phyloP scores from a whole-genome alignment of 495 filamentous ascomycete species.

The Neurospora sp. region DNA sequence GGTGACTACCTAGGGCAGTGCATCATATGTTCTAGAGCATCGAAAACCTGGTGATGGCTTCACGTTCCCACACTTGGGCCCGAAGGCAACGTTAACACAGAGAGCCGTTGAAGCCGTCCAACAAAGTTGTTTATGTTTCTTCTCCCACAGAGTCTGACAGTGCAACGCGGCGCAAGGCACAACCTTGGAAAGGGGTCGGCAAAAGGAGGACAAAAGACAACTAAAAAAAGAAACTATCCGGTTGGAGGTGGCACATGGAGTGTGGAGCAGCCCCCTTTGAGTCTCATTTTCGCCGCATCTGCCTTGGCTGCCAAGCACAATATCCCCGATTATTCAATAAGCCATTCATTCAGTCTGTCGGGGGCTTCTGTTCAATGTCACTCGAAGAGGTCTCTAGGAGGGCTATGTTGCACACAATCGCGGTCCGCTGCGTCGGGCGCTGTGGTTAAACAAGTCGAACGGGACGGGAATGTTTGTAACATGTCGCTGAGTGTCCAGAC shows the following conservation, averaged over 20 bases:
- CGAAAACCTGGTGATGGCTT: background rate
- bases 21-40: background rate
- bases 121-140: background rate
- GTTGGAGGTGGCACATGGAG: background rate
- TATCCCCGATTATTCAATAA: background rate
- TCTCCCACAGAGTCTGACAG: background rate
- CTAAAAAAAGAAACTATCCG: slow-evolving; percentile 12
- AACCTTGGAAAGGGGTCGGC: background rate
- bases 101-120: background rate
- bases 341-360: background rate
- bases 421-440: background rate
- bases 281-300: background rate
- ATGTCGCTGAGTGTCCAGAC: background rate
- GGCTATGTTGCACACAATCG: background rate
- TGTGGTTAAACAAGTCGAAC: background rate
- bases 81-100: background rate
- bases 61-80: background rate
- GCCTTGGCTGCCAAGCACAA: background rate
- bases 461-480: background rate
- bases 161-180: background rate
- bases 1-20: background rate
- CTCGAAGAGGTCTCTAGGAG: background rate
- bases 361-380: background rate
- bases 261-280: background rate
- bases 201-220: background rate